These are phyloP conservation scores for Boletus rubropictus DNA, from an alignment of 768 basidiomycete species.

Conservation along the genomic window DNA sequence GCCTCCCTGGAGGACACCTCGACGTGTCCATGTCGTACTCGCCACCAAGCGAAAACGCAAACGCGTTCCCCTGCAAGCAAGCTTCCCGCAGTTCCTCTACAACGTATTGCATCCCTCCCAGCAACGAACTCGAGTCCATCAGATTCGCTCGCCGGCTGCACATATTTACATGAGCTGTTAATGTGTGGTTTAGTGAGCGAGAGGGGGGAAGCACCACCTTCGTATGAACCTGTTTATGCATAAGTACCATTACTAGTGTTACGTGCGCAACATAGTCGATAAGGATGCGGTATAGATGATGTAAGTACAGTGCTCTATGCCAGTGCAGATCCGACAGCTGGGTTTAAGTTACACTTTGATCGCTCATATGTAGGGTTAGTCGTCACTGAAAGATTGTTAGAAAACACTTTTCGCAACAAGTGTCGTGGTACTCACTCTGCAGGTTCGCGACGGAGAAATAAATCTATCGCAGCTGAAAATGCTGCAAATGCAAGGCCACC, in stretches of 20 bases:
- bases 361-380: conserved; percentile 22
- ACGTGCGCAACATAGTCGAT: too few relatives aligned
- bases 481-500: conserved; percentile 91
- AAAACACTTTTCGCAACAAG: neutral
- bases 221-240: conserved; percentile 8
- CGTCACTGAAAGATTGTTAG: conserved; percentile 32
- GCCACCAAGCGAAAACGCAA: conserved; percentile 11
- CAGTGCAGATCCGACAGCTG: conserved; percentile 3
- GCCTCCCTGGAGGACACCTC: conserved; percentile 5
- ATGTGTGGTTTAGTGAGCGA: conserved; percentile 79
- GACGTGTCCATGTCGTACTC: conserved; percentile 42
- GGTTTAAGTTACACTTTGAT: conserved; percentile 17
- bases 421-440: conserved; percentile 51
- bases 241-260: too few relatives aligned
- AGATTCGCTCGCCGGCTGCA: conserved; percentile 40
- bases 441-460: conserved; percentile 73
- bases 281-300: conserved; percentile 16
- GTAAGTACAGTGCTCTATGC: conserved; percentile 16
- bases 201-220: conserved; percentile 80
- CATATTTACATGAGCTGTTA: conserved; percentile 66
- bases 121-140: conserved; percentile 27
- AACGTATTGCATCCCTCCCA: conserved; percentile 30
- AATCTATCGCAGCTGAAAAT: conserved; percentile 87
- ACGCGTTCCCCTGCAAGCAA: neutral
- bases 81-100: conserved; percentile 1